Evolutionary conservation across 179 eudicot genomes (phyloP), one percentile per base, ranked within the genome.

Genomic region (Camellia oleifera): DNA sequence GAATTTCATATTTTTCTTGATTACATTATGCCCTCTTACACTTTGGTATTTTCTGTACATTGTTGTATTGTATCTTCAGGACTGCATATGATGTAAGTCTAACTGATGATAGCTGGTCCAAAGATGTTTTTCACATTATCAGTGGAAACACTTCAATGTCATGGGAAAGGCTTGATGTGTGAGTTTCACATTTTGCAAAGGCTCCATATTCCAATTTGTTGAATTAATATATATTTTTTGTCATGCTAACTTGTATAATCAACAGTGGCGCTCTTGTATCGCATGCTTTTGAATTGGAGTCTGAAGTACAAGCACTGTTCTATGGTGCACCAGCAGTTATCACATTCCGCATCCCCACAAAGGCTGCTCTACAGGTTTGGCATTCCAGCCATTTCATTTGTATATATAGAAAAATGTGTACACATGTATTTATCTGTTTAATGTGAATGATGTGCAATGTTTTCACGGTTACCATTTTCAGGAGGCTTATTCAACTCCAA

Each of bases 121-220:
- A 74, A 67, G 93, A 90, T 69, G 40, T 86, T 71, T 94, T 94
- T 74, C 84, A 86, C 42, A 78, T 87, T 74, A 83, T 91, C 82
- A 81, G 77, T 58, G 96, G 98, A 44, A 94, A 93, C 87, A 88
- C 92, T 63, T 90, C 98, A 56, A 81, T 56, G 44, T 90, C 98
- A 78, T 94, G 98, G 98, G 98, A 94, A 86, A 89, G 90, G 83
- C 98, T 94, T 82, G 98, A 94, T 76, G 94, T 77, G 98, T 94
- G 82, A 87, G 98, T 91, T 79, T 74, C 18, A 9, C 4, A 48
- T 67, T 44, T 46, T 57, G 56, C 15, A 77, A 20, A 46, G 11
- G 7, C 18, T 66, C 70, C 18, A 14, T 74, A 9, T 8, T 62
- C 58, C 52, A 66, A 0, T 13, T 69, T 81, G 26, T 18, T 53